These are phyloP conservation scores for Elongisporangium undulatum DNA, from an alignment of 352 stramenopile genomes.

Conservation along the genomic window DNA sequence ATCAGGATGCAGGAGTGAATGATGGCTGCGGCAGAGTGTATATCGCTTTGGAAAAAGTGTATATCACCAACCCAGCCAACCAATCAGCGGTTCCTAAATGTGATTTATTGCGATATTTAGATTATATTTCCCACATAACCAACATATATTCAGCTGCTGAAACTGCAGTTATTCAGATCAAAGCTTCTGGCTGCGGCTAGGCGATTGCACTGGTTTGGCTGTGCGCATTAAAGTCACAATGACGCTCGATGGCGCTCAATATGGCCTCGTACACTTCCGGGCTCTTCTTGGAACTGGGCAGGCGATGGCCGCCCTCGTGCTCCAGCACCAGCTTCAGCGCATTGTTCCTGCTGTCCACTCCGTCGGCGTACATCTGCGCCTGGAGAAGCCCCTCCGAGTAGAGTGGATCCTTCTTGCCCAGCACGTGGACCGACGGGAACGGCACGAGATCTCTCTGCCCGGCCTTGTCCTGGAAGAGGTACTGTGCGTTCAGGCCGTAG, in stretches of 20 bases:
- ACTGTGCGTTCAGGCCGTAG: conserved; percentile 26
- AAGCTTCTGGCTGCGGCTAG: not conserved
- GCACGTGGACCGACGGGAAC: conserved; percentile 38
- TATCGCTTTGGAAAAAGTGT: not conserved
- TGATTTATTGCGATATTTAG: not conserved
- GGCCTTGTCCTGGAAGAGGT: conserved; percentile 26
- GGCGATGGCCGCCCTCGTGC: conserved; percentile 29
- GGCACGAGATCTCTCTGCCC: conserved; percentile 19
- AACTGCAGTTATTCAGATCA: too few species aligned
- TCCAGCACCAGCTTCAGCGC: conserved; percentile 18
- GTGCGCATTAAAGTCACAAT: conserved; percentile 7
- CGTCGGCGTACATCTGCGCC: conserved; percentile 16
- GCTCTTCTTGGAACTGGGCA: conserved; percentile 22
- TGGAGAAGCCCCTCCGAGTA: conserved; percentile 37
- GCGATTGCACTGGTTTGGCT: not conserved
- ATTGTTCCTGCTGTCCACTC: not conserved
- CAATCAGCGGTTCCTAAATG: not conserved
- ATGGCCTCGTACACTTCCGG: conserved; percentile 19
- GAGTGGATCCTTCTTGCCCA: conserved; percentile 54
- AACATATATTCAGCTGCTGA: too few species aligned
- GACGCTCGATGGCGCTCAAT: conserved; percentile 14
- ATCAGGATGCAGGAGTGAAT: not conserved
- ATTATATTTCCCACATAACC: not conserved
- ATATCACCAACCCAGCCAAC: not conserved
- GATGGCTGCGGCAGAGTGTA: not conserved